phyloP scores from a whole-genome alignment of 2,329 filamentous ascomycete genomes.

The Botrytis sinoallii region DNA sequence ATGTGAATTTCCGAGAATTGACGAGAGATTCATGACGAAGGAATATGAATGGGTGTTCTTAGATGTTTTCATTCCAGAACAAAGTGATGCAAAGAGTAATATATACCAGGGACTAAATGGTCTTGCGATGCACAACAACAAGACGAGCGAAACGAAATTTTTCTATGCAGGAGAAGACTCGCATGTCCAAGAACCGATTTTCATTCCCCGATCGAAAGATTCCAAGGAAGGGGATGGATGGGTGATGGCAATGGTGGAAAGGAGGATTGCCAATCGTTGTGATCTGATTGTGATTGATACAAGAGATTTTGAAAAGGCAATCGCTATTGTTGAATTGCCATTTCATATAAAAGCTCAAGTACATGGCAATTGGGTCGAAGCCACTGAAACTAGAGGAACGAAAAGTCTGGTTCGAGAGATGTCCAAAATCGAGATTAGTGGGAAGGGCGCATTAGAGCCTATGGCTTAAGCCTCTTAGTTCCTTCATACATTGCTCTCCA shows the following conservation, averaged over 20 bases:
- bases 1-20: conserved; percentile 45
- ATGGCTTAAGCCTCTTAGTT: not conserved
- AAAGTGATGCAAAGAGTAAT: conserved; percentile 37
- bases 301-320: conserved; percentile 35
- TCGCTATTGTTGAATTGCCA: conserved; percentile 36
- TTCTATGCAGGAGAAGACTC: conserved; percentile 40
- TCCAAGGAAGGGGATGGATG: conserved; percentile 36
- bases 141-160: conserved; percentile 31
- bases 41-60: conserved; percentile 42
- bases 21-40: conserved; percentile 44
- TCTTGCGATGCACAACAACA: conserved; percentile 20
- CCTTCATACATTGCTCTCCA: not conserved
- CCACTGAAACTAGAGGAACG: not conserved
- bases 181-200: conserved; percentile 53
- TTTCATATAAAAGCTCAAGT: conserved; percentile 29
- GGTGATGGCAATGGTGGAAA: conserved; percentile 34
- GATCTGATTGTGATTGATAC: conserved; percentile 39
- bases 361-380: conserved; percentile 36
- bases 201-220: conserved; percentile 45
- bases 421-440: not conserved
- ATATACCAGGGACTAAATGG: conserved; percentile 28
- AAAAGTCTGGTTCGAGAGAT: conserved; percentile 5
- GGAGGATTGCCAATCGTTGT: conserved; percentile 39
- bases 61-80: conserved; percentile 39
- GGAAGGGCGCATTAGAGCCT: not conserved